phyloP scores from a whole-genome alignment of 2,329 filamentous ascomycete genomes.

The Colletotrichum sp. region DNA sequence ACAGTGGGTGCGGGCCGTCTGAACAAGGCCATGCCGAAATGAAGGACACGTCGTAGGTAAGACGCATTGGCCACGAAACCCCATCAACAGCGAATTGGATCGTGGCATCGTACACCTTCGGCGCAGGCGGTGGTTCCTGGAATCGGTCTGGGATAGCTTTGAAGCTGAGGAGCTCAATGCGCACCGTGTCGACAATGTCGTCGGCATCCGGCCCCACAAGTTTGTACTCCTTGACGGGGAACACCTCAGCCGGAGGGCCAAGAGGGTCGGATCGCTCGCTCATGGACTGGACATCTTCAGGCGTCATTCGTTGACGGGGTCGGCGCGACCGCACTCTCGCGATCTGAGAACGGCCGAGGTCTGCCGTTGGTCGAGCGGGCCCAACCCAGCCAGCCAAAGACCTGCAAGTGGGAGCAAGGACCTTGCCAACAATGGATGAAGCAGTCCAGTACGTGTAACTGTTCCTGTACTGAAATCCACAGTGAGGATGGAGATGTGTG shows the following conservation, averaged over 20 bases:
- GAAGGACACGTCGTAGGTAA: slow-evolving; percentile 71
- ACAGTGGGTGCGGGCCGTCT: slow-evolving; percentile 70
- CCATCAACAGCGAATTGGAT: slow-evolving; percentile 70
- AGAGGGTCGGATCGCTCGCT: slow-evolving; percentile 71
- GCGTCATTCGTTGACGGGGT: slow-evolving; percentile 60
- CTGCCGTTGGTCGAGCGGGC: slow-evolving; percentile 70
- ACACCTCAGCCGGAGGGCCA: slow-evolving; percentile 65
- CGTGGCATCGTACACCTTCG: slow-evolving; percentile 63
- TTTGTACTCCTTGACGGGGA: slow-evolving; percentile 72
- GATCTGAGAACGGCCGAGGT: slow-evolving; percentile 73
- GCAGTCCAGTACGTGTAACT: slow-evolving; percentile 81
- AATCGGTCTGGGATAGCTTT: slow-evolving; percentile 41
- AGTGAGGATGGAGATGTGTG: slow-evolving; percentile 70
- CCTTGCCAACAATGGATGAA: slow-evolving; percentile 75
- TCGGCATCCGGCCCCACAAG: slow-evolving; percentile 62
- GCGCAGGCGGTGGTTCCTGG: slow-evolving; percentile 31
- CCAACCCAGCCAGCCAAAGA: slow-evolving; percentile 78
- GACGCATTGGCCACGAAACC: slow-evolving; percentile 65
- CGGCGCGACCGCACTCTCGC: slow-evolving; percentile 68
- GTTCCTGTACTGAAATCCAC: slow-evolving; percentile 77
- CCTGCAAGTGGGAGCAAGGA: slow-evolving; percentile 74
- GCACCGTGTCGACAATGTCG: slow-evolving; percentile 67
- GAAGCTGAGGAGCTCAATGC: slow-evolving; percentile 72
- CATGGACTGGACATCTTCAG: slow-evolving; percentile 70
- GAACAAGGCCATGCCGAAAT: slow-evolving; percentile 69